Conservation (phyloP, 352 stramenopile genomes). For the Phytophthora citrophthora region DNA sequence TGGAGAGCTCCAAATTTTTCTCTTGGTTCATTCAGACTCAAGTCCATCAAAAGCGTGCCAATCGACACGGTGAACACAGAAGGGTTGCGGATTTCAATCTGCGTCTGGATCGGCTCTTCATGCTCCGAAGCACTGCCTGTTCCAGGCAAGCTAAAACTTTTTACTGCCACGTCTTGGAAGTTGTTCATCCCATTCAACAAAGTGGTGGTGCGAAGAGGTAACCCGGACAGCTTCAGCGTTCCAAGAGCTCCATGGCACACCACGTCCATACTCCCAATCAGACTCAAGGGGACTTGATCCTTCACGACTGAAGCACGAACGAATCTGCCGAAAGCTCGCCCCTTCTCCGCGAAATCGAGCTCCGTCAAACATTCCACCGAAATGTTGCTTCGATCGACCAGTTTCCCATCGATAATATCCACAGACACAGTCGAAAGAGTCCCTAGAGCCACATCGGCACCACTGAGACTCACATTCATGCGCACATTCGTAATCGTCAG, state of each 20-base stretch:
- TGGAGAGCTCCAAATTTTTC: constrained; percentile 58
- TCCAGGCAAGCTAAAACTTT: constrained; percentile 66
- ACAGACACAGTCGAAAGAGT: constrained; percentile 58
- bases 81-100: constrained; percentile 75
- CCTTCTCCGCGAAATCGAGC: constrained; percentile 48
- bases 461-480: constrained; percentile 65
- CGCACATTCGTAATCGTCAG: constrained; percentile 64
- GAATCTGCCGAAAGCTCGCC: constrained; percentile 66
- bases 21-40: constrained; percentile 39
- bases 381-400: constrained; percentile 74
- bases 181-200: constrained; percentile 67
- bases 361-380: constrained; percentile 68
- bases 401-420: constrained; percentile 56
- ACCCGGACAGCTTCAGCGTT: constrained; percentile 48
- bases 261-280: constrained; percentile 67
- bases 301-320: constrained; percentile 70
- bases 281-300: constrained; percentile 47
- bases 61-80: constrained; percentile 76
- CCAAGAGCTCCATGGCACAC: constrained; percentile 68
- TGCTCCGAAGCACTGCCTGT: constrained; percentile 34
- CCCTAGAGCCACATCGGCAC: constrained; percentile 48
- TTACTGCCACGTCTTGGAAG: constrained; percentile 63
- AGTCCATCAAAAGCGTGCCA: constrained; percentile 60
- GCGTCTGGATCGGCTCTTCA: constrained; percentile 60
- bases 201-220: constrained; percentile 57